Conservation (phyloP, 164 flowering plant species). For the Annona squamosa region DNA sequence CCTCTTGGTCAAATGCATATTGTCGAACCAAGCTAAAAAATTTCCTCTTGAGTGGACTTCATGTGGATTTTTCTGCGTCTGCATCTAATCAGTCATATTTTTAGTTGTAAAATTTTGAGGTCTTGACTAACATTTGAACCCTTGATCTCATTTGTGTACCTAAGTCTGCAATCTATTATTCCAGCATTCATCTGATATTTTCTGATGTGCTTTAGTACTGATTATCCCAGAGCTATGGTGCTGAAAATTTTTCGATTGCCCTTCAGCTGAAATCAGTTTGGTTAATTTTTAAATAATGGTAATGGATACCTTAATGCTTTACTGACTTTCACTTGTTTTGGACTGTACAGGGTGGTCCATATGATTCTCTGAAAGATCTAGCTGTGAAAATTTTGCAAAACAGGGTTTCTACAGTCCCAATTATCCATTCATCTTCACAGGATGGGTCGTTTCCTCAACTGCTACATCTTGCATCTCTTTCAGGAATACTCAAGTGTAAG, state of each 20-base stretch:
- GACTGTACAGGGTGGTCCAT: slow-evolving; percentile 73
- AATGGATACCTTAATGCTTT: background rate
- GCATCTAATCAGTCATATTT: background rate
- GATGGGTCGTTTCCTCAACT: slow-evolving; percentile 85
- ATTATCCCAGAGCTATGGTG: too few relatives aligned
- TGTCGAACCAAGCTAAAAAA: background rate
- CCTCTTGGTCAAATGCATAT: background rate
- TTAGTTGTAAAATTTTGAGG: background rate
- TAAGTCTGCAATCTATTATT: too few relatives aligned
- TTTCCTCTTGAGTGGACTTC: background rate
- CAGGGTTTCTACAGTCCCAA: slow-evolving; percentile 67
- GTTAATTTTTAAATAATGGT: background rate
- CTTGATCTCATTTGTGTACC: too few relatives aligned
- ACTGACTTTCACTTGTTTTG: background rate
- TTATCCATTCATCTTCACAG: slow-evolving; percentile 56
- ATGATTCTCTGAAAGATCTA: slow-evolving; percentile 73
- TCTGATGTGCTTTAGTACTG: too few relatives aligned
- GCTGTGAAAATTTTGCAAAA: slow-evolving; percentile 69
- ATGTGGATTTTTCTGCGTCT: background rate
- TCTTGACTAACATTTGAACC: background rate
- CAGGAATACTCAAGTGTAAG: slow-evolving; percentile 88
- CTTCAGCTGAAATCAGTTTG: background rate
- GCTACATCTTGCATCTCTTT: slow-evolving; percentile 83
- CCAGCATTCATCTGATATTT: too few relatives aligned
- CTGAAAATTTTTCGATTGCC: background rate